Base-by-base conservation (phyloP, 176 grass and related monocot species). In the Ananas comosus region DNA sequence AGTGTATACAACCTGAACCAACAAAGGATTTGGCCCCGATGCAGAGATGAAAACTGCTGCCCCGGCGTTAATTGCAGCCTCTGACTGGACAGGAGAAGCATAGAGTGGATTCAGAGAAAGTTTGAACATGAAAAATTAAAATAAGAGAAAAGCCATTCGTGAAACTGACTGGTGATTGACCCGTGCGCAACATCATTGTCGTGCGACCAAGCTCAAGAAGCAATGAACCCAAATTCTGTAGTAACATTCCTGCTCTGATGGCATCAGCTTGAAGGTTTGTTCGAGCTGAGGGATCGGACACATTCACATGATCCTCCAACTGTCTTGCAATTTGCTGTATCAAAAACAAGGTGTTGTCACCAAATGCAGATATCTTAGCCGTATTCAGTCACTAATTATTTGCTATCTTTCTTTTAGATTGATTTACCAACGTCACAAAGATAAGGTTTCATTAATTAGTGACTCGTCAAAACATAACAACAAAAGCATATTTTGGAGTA, bases 41-140 rank as follows among this genome's bases (percentile, higher is more conserved):
- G 86, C 84, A 78, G 94, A 99, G 67, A 99, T 88, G 77, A 91
- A 99, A 86, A 99, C 82, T 73, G 94, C 94, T 12, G 94, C 87
- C 76, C 94, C 94, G 70, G 89, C 91, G 72, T 90, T 93, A 16
- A 99, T 80, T 47, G 83, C 80, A 1, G 87, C 89, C 79, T 93
- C 94, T 72, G 75, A 79, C 94, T 93, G 87, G 72, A 92, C 80
- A 82, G 47, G 6, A 70, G 67, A 72, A 70, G 25, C 19, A 51
- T 83, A 51, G 83, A 28, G 22, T 42, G 66, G 75, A 51, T 13
- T 63, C 23, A 72, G 12, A 75, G 53, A 70, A 72, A 49, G 49
- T 66, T 48, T 80, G 49, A 29, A 22, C 69, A 28, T 61, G 33
- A 6, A 42, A 7, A 42, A 6, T 13, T 13, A 69, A 72, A 72